Evolutionary conservation across 176 grass and related monocot genomes (phyloP).

Genomic region (Olyra latifolia): DNA sequence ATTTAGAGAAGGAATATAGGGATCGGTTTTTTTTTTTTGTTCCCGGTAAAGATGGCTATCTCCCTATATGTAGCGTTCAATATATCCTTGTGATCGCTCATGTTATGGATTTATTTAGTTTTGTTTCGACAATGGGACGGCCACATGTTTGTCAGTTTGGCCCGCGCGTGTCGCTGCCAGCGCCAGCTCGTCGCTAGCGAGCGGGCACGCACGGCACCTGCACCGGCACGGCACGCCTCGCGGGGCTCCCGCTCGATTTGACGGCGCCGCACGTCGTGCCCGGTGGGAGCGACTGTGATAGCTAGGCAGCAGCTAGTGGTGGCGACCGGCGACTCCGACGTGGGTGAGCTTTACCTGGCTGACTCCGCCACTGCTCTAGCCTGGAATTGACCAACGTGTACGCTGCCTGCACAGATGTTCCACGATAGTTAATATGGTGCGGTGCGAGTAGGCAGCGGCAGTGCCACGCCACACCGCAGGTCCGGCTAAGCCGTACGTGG

Average conservation of each 20-base stretch:
- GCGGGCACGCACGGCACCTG: background rate
- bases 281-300: background rate
- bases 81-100: too few relatives aligned
- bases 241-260: conserved; percentile 1
- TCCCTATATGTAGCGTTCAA: too few relatives aligned
- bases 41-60: too few relatives aligned
- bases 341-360: background rate
- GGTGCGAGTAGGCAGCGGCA: conserved; percentile 3
- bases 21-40: too few relatives aligned
- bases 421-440: conserved; percentile 27
- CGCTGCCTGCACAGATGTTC: background rate
- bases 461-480: too few relatives aligned
- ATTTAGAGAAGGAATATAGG: too few relatives aligned
- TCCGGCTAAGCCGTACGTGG: background rate
- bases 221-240: background rate
- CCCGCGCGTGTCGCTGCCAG: background rate
- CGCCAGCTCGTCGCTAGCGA: background rate
- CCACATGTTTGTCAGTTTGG: background rate
- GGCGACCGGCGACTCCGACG: background rate
- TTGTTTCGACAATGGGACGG: background rate
- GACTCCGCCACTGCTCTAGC: conserved; percentile 10
- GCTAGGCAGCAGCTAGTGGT: background rate
- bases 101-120: too few relatives aligned
- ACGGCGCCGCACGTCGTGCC: background rate
- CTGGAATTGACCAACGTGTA: conserved; percentile 16